phyloP scores from a whole-genome alignment of 257 asterid species.

The Anisodus acutangulus region DNA sequence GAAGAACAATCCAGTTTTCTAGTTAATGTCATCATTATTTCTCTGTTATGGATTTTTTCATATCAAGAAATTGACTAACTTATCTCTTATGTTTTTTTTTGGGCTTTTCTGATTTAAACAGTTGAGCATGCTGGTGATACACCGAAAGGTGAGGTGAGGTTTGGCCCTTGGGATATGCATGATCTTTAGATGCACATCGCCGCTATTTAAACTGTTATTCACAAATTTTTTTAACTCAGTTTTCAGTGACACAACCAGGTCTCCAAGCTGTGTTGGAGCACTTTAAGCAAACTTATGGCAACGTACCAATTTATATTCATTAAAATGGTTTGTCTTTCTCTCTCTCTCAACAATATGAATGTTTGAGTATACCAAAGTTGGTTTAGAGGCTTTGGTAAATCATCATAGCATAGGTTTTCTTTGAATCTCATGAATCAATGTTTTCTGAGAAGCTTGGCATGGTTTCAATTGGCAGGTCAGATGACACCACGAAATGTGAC shows the following conservation, averaged over 20 bases:
- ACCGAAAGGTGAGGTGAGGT: background rate
- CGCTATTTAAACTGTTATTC: background rate
- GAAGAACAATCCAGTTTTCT: background rate
- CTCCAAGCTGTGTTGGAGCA: background rate
- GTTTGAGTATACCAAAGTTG: background rate
- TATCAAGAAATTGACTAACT: background rate
- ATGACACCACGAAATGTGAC: conserved; percentile 22
- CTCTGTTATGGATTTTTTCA: background rate
- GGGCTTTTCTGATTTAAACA: background rate
- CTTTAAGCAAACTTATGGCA: conserved; percentile 48
- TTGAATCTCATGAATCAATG: conserved; percentile 27
- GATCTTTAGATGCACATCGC: background rate
- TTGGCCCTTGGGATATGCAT: background rate
- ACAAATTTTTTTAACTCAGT: background rate
- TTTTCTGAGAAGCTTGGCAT: conserved; percentile 34
- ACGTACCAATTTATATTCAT: conserved; percentile 55
- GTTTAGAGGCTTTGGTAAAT: conserved; percentile 16
- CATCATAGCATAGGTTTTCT: background rate
- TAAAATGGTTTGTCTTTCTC: conserved; percentile 39
- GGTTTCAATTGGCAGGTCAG: conserved; percentile 29
- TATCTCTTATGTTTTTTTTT: background rate
- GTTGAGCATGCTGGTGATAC: background rate
- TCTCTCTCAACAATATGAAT: background rate
- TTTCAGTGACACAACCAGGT: conserved; percentile 18
- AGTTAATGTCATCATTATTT: background rate